Evolutionary conservation across 768 basidiomycete genomes (phyloP), one percentile per base, ranked within the genome.

Genomic region (Lanmaoa pseudosensibilis): DNA sequence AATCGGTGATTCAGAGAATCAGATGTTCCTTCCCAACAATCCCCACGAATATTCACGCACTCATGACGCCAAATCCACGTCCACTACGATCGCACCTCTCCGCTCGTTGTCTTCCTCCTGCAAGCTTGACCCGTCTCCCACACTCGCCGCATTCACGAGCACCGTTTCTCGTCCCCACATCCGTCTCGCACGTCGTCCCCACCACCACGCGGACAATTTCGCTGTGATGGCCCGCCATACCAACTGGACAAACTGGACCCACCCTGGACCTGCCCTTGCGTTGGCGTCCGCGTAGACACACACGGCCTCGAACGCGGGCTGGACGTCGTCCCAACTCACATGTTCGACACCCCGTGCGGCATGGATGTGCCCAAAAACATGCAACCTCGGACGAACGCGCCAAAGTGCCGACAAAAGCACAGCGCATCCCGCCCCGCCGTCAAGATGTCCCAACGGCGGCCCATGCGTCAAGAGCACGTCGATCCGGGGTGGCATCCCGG

Each of bases 391-490:
- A 30, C 67, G 64, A 16, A 77, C 60, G 11, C 62, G 61, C 75
- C 74, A 73, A 0, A 77, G 41, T 1, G 65, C 69, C 2, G 44
- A 56, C 27, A 76, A 60, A 25, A 80, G 71, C 5, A 61, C 69
- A 2, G 52, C 40, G 49, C 78, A 78, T 2, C 77, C 78, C 12
- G 50, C 44, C 6, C 55, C 50, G 25, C 50, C 43, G 44, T 76
- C 76, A 16, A 72, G 63, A 59, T 78, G 76, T 5, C 59, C 58
- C 23, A 60, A 41, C 1, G 77, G 77, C 0, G 79, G 78, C 0
- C 79, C 77, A 41, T 79, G 78, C 0, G 78, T 79, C 40, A 79
- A 58, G 30, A 81, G 71, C 16, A 80, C 66, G 56, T 80, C 78
- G 7, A 68, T 71, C 8, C 57, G 30, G 3, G 57, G 54, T 0